Percentiles rank a stretch among this genome's conserved stretches.
These are phyloP conservation scores for Pisolithus orientalis DNA, from an alignment of 768 basidiomycete species.

Conservation along the genomic window DNA sequence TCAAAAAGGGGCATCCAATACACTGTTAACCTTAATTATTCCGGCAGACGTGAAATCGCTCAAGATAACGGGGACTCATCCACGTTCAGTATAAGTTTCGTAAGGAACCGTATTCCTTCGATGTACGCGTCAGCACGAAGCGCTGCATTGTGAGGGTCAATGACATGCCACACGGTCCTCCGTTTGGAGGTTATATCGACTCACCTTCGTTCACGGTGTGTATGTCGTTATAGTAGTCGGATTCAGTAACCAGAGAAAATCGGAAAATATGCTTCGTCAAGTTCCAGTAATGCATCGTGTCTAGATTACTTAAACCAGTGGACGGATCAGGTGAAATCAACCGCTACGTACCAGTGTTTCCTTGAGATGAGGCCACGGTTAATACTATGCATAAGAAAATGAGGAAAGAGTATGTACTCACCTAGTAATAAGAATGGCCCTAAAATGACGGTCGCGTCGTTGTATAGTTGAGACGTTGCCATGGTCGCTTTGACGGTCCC, in stretches of 20 bases:
- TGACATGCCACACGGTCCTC: not conserved
- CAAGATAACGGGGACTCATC: constrained; percentile 41
- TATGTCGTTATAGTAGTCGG: constrained; percentile 10
- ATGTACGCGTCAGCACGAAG: constrained; percentile 45
- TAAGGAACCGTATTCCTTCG: constrained; percentile 63
- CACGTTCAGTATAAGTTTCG: constrained; percentile 56
- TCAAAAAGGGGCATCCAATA: no score
- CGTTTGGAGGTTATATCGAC: not conserved
- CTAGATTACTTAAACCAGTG: constrained; percentile 1
- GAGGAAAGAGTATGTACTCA: constrained; percentile 4
- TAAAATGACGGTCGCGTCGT: constrained; percentile 9
- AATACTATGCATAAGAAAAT: not conserved
- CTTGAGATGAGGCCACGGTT: constrained; percentile 4
- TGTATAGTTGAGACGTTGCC: constrained; percentile 9
- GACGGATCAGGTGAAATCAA: not conserved
- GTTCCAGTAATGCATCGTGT: constrained; percentile 15
- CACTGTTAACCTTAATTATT: no score
- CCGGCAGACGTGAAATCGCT: not conserved
- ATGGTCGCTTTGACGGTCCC: constrained; percentile 30
- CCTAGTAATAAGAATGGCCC: constrained; percentile 9
- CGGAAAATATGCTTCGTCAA: constrained; percentile 48
- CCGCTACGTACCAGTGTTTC: constrained; percentile 12
- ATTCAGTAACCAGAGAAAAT: constrained; percentile 31
- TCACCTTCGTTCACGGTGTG: constrained; percentile 17
- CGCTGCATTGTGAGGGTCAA: constrained; percentile 25